These are phyloP conservation scores for Dichotomopilus funicola DNA, from an alignment of 2,329 filamentous ascomycete species.

Conservation along the genomic window DNA sequence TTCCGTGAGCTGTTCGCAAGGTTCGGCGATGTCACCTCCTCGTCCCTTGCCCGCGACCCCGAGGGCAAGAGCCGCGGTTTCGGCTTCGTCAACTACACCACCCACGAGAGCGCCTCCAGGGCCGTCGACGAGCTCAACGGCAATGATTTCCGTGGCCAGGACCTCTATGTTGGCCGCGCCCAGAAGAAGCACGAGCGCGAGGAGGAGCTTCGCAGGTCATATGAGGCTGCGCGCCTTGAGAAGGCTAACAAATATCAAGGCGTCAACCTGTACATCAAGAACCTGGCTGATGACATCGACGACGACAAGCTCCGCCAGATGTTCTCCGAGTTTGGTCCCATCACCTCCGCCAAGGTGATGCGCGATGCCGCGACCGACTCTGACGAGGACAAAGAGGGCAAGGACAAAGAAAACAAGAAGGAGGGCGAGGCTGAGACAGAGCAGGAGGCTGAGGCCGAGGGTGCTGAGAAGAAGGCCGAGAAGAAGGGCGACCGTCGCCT, in stretches of 20 bases:
- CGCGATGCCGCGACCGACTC: slow-evolving; percentile 64
- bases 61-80: slow-evolving; percentile 95
- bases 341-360: slow-evolving; percentile 99
- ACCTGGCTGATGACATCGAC: slow-evolving; percentile 92
- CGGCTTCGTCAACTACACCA: slow-evolving; percentile 92
- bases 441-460: slow-evolving; percentile 44
- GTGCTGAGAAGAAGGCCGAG: slow-evolving; percentile 52
- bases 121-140: slow-evolving; percentile 91
- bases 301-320: slow-evolving; percentile 95
- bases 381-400: slow-evolving; percentile 48
- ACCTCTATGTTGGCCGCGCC: slow-evolving; percentile 93
- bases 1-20: slow-evolving; percentile 91
- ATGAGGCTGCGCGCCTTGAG: slow-evolving; percentile 94
- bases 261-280: slow-evolving; percentile 99
- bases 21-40: slow-evolving; percentile 91
- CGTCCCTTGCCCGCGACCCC: slow-evolving; percentile 79
- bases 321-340: slow-evolving; percentile 85
- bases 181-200: slow-evolving; percentile 99
- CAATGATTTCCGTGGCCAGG: slow-evolving; percentile 87
- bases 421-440: slow-evolving; percentile 41
- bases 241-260: slow-evolving; percentile 99
- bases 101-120: slow-evolving; percentile 76
- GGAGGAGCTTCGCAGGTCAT: slow-evolving; percentile 97
- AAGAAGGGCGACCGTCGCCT: slow-evolving; percentile 62
- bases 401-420: slow-evolving; percentile 44